Conservation (phyloP, 495 filamentous ascomycete genomes). For the Sporormia fimetaria region DNA sequence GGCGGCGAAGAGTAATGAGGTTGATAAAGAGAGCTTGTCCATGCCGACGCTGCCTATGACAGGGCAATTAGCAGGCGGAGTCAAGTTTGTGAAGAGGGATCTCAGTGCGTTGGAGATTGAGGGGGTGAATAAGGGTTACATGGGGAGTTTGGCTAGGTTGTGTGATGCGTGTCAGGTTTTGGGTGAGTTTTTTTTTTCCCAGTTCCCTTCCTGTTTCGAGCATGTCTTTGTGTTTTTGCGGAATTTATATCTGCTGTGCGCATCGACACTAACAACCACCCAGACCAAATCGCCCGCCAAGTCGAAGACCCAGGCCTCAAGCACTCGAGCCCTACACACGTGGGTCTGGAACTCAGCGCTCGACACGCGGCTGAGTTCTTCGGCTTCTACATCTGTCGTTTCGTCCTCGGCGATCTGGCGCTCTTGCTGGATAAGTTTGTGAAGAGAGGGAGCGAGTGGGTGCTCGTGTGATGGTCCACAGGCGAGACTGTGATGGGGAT, state of each 20-base stretch:
- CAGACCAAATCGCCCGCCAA: slow-evolving; percentile 93
- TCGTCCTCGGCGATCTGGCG: slow-evolving; percentile 72
- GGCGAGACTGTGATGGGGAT: no score
- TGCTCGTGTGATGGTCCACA: slow-evolving; percentile 49
- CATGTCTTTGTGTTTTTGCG: slow-evolving; percentile 1
- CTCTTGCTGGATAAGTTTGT: slow-evolving; percentile 93
- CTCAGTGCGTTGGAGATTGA: slow-evolving; percentile 55
- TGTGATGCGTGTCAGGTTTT: slow-evolving; percentile 91
- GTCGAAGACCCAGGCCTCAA: slow-evolving; percentile 86
- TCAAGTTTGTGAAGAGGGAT: slow-evolving; percentile 50
- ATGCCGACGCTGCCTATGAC: slow-evolving; percentile 80
- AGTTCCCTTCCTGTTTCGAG: slow-evolving; percentile 3
- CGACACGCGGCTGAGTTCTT: slow-evolving; percentile 96
- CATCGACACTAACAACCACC: slow-evolving; percentile 7
- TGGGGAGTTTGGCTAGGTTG: slow-evolving; percentile 77
- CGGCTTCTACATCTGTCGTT: slow-evolving; percentile 90
- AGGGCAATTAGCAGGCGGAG: slow-evolving; percentile 44
- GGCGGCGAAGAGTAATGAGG: slow-evolving; percentile 37
- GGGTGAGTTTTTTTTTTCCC: slow-evolving; percentile 48
- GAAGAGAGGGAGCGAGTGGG: slow-evolving; percentile 94
- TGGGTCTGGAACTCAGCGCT: slow-evolving; percentile 85
- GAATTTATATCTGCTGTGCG: neutral
- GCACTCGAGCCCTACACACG: slow-evolving; percentile 72
- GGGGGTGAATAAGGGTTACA: slow-evolving; percentile 81
- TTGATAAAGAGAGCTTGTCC: slow-evolving; percentile 46